Evolutionary conservation across 805 yeast genomes (phyloP), one percentile per base, ranked within the genome.

Genomic region (Kazachstania africana): DNA sequence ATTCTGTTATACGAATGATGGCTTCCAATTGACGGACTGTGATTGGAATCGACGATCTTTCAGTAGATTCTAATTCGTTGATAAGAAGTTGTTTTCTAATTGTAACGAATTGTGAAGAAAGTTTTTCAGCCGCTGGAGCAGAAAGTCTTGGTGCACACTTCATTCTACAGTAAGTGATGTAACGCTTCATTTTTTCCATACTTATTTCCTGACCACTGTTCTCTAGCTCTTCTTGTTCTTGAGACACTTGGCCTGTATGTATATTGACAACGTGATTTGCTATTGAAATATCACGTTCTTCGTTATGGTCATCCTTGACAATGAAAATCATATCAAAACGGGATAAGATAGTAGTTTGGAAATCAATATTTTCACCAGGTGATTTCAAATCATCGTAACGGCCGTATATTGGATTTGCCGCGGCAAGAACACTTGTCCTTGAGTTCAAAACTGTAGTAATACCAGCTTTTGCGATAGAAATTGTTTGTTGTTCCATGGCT

Each of bases 401-500:
- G 37, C 99, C 99, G 56, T 80, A 91, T 25, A 85, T 75, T 3
- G 99, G 99, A 59, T 91, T 91, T 6, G 98, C 98, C 16, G 98
- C 98, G 0, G 98, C 98, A 28, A 91, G 65, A 4, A 91, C 98
- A 22, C 94, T 78, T 0, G 98, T 91, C 60, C 99, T 72, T 3
- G 98, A 91, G 58, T 91, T 91, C 45, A 91, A 68, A 34, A 91
- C 87, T 0, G 99, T 91, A 2, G 97, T 91, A 45, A 91, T 91
- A 56, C 99, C 99, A 8, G 99, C 99, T 57, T 91, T 91, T 20
- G 99, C 98, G 55, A 91, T 87, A 10, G 97, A 88, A 37, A 91
- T 91, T 0, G 98, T 91, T 60, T 91, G 99, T 59, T 91, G 99
- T 63, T 91, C 99, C 99, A 91, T 91, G 9, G 98, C 98, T 65